A percentile compares a stretch with the other conserved stretches of the same genome.
These are phyloP conservation scores for Botryotinia globosa DNA, from an alignment of 2,329 filamentous ascomycete species.

Conservation along the genomic window DNA sequence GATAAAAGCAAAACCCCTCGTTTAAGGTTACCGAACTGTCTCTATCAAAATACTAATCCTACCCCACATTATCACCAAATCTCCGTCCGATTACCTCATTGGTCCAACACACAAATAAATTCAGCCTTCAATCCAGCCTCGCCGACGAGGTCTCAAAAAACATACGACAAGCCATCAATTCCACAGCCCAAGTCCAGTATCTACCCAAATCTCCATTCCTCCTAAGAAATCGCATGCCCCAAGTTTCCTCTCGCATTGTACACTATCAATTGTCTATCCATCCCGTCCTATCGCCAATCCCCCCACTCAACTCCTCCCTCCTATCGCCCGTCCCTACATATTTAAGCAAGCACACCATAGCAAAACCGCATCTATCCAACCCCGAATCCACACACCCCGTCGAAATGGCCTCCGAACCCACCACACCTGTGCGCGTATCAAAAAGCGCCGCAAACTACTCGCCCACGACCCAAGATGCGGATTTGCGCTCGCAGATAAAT, in stretches of 20 bases:
- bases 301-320: not conserved
- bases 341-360: not conserved
- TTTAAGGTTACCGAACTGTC: not conserved
- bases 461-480: conserved; percentile 58
- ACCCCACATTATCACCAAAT: not conserved
- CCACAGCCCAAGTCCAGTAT: not conserved
- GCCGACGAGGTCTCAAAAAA: conserved; percentile 13
- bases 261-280: not conserved
- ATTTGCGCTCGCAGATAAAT: conserved; percentile 62
- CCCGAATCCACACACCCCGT: not conserved
- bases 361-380: not conserved
- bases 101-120: conserved; percentile 12
- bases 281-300: not conserved
- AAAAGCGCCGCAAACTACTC: conserved; percentile 55
- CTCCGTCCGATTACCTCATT: conserved; percentile 7
- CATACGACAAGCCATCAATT: not conserved
- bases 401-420: conserved; percentile 33
- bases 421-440: conserved; percentile 59
- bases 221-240: not conserved
- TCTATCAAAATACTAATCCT: not conserved
- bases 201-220: not conserved
- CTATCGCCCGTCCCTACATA: not conserved
- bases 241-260: not conserved
- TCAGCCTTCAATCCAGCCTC: conserved; percentile 18
- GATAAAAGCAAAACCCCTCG: not conserved